Evolutionary conservation across 1,284 basidiomycete genomes (phyloP).

Genomic region (Pseudomicrostroma phylloplanum): DNA sequence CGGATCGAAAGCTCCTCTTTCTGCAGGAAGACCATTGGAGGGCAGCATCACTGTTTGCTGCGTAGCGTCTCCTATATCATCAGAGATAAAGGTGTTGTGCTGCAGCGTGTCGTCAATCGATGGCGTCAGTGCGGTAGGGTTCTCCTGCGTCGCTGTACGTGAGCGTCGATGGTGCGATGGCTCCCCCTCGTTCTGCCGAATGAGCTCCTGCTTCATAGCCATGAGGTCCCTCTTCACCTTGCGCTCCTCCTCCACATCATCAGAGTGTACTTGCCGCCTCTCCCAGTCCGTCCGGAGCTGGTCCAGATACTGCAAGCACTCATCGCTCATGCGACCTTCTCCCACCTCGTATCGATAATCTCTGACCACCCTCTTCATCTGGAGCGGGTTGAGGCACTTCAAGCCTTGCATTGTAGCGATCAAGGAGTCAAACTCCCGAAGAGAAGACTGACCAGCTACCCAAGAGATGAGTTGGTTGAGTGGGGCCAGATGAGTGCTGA

Average conservation of each 20-base stretch:
- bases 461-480: constrained; percentile 78
- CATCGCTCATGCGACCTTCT: constrained; percentile 84
- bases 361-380: constrained; percentile 84
- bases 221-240: constrained; percentile 19
- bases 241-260: constrained; percentile 22
- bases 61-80: neutral
- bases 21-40: neutral
- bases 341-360: constrained; percentile 94
- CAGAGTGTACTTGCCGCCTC: constrained; percentile 50
- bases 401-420: constrained; percentile 84
- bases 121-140: neutral
- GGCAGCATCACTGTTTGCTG: neutral
- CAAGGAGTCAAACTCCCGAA: constrained; percentile 72
- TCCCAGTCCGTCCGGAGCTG: constrained; percentile 97
- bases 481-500: constrained; percentile 69
- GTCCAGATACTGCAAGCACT: constrained; percentile 84
- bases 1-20: neutral
- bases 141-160: constrained; percentile 31
- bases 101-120: neutral
- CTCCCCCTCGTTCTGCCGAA: neutral
- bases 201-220: constrained; percentile 15
- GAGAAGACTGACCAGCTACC: constrained; percentile 63
- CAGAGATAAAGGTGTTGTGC: constrained; percentile 8
- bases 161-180: constrained; percentile 19
- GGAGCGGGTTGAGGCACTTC: constrained; percentile 79